Evolutionary conservation across 2,329 filamentous ascomycete genomes (phyloP).

Genomic region (Ophiostoma ulmi): DNA sequence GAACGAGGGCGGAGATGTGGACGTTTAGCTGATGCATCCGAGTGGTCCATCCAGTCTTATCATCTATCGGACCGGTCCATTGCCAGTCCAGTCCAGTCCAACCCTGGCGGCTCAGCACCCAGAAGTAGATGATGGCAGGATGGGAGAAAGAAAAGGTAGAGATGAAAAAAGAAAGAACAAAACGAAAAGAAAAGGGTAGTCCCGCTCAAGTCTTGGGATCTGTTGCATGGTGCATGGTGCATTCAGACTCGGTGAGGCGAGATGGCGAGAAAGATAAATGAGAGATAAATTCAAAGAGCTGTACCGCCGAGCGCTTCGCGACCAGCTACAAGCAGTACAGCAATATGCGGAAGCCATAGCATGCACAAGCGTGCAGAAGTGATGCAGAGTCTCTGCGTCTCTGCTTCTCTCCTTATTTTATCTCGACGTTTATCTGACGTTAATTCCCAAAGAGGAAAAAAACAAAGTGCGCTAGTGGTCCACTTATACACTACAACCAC

Average conservation of each 20-base stretch:
- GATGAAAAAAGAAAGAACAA: background rate
- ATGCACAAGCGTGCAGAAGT: background rate
- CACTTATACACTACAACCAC: constrained; percentile 17
- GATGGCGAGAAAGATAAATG: background rate
- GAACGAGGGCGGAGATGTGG: constrained; percentile 1
- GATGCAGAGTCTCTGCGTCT: background rate
- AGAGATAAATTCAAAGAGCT: no score
- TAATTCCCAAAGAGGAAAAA: constrained; percentile 15
- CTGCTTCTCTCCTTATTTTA: background rate
- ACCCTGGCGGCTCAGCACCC: background rate
- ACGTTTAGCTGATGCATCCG: constrained; percentile 1
- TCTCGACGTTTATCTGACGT: constrained; percentile 7
- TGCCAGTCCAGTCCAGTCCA: background rate
- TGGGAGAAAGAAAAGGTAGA: background rate
- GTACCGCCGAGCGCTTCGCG: background rate
- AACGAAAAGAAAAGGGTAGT: background rate
- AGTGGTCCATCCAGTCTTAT: background rate
- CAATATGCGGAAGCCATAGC: background rate
- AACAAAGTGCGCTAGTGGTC: background rate
- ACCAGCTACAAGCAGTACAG: background rate
- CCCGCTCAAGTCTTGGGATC: background rate
- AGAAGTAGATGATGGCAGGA: background rate
- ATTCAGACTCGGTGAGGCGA: background rate
- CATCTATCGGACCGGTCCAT: background rate
- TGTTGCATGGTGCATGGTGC: background rate